Conservation (phyloP, 257 asterid genomes). For the Gynochthodes officinalis region DNA sequence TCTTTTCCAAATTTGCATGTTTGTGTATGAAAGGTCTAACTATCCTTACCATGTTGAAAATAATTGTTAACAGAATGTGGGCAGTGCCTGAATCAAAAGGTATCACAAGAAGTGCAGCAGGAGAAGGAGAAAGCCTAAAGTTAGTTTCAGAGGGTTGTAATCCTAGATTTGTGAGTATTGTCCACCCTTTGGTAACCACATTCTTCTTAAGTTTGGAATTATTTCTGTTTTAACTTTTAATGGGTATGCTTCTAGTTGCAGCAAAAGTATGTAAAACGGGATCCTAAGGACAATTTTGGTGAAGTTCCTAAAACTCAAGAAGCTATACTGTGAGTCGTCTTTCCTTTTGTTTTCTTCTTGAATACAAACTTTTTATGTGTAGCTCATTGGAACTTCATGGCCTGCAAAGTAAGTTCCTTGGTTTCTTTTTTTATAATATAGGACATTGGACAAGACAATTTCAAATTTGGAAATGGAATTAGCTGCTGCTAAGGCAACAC, state of each 20-base stretch:
- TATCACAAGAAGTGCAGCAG: slow-evolving; percentile 52
- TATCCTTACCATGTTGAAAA: neutral
- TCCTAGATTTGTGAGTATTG: slow-evolving; percentile 60
- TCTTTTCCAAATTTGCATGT: neutral
- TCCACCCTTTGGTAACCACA: slow-evolving; percentile 3
- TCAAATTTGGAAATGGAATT: slow-evolving; percentile 78
- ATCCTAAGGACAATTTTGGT: slow-evolving; percentile 45
- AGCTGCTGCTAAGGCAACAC: slow-evolving; percentile 80
- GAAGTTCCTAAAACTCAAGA: slow-evolving; percentile 55
- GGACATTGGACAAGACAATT: slow-evolving; percentile 76
- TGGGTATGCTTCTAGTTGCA: slow-evolving; percentile 25
- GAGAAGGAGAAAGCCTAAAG: slow-evolving; percentile 62
- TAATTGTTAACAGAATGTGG: slow-evolving; percentile 55
- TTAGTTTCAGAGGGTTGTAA: slow-evolving; percentile 74
- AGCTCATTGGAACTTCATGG: neutral
- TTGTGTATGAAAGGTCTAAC: neutral
- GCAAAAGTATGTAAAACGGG: slow-evolving; percentile 50
- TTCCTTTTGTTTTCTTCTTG: slow-evolving; percentile 12
- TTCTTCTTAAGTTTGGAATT: neutral
- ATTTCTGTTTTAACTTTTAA: neutral
- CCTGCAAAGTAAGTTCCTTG: neutral
- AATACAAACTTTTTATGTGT: neutral
- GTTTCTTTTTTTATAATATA: slow-evolving; percentile 16
- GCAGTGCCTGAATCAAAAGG: slow-evolving; percentile 57
- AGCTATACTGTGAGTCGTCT: slow-evolving; percentile 53